Conservation (phyloP, 306 rosid genomes). For the Hippophae tibetana region DNA sequence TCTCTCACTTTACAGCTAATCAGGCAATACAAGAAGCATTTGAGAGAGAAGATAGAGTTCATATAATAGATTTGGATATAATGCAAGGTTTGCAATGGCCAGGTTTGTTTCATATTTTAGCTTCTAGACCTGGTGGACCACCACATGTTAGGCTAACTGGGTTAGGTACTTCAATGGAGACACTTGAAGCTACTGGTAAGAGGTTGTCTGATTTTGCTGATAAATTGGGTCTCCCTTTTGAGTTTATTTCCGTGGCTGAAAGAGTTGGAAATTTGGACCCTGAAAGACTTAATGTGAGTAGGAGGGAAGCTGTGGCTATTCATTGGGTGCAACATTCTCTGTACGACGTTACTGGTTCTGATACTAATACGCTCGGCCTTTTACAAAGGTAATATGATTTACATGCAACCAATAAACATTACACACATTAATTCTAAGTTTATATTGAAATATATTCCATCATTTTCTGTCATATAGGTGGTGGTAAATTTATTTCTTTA, state of each 20-base stretch:
- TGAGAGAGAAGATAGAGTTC: slow-evolving; percentile 83
- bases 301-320: slow-evolving; percentile 91
- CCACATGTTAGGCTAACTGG: slow-evolving; percentile 87
- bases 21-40: slow-evolving; percentile 97
- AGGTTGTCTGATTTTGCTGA: slow-evolving; percentile 77
- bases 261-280: slow-evolving; percentile 77
- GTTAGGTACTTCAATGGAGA: slow-evolving; percentile 73
- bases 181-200: slow-evolving; percentile 87
- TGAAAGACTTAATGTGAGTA: slow-evolving; percentile 59
- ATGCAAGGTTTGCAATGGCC: slow-evolving; percentile 99
- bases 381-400: slow-evolving; percentile 57
- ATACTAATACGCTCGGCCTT: slow-evolving; percentile 80
- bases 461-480: too few species aligned
- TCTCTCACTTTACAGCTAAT: slow-evolving; percentile 95
- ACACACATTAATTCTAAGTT: too few species aligned
- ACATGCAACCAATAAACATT: too few species aligned
- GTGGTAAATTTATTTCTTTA: too few species aligned
- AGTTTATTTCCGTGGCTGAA: slow-evolving; percentile 77
- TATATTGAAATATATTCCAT: too few species aligned
- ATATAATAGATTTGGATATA: slow-evolving; percentile 84
- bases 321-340: slow-evolving; percentile 98
- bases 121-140: slow-evolving; percentile 89
- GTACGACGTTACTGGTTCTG: slow-evolving; percentile 93
- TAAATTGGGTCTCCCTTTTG: slow-evolving; percentile 82
- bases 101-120: slow-evolving; percentile 79